A percentile compares a stretch with the other conserved stretches of the same genome.
Evolutionary conservation across 2,329 filamentous ascomycete genomes (phyloP).

Genomic region (Ophiostoma sp.): DNA sequence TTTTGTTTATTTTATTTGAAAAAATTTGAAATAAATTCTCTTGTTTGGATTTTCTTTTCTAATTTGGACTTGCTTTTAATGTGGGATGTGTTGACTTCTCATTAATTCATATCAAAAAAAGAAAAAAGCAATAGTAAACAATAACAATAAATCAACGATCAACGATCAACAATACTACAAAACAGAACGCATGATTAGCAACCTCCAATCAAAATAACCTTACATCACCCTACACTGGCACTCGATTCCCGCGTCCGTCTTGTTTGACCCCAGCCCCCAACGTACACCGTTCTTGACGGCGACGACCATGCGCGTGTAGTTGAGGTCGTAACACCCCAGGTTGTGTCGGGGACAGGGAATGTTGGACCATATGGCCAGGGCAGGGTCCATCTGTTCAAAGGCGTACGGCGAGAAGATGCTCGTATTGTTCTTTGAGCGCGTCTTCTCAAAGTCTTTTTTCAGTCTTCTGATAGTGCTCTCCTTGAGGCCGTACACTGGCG

Average conservation of each 20-base stretch:
- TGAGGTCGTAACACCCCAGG: slow-evolving; percentile 44
- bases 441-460: neutral
- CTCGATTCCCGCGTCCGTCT: slow-evolving; percentile 38
- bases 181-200: neutral
- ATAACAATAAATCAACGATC: neutral
- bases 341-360: slow-evolving; percentile 42
- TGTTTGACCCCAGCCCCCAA: slow-evolving; percentile 44
- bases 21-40: too few relatives aligned
- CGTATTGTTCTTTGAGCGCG: neutral
- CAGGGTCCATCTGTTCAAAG: neutral
- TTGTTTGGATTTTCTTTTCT: neutral
- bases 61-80: neutral
- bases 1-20: too few relatives aligned
- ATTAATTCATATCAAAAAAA: neutral
- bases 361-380: slow-evolving; percentile 22
- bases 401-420: slow-evolving; percentile 6
- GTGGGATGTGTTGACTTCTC: too few relatives aligned
- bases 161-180: neutral
- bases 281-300: slow-evolving; percentile 42
- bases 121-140: neutral
- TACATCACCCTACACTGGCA: slow-evolving; percentile 38
- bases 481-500: slow-evolving; percentile 7
- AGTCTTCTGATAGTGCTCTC: neutral
- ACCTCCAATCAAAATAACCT: too few relatives aligned
- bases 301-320: slow-evolving; percentile 44